Evolutionary conservation across 1,284 basidiomycete species (phyloP).

Genomic region (Ustilago crameri): DNA sequence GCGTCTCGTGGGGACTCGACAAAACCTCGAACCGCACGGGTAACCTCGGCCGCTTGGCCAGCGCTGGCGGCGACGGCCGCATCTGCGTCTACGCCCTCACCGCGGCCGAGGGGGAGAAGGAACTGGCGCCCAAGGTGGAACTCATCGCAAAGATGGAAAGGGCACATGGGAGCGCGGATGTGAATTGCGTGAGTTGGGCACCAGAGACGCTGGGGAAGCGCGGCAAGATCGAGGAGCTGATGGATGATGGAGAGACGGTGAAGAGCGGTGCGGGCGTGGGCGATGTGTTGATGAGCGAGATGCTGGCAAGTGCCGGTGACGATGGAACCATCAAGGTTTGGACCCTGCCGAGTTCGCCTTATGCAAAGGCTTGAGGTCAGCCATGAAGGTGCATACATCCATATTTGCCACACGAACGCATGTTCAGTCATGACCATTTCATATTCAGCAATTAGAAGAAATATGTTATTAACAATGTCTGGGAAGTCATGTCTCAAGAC

Average conservation of each 20-base stretch:
- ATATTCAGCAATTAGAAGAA: too few relatives aligned
- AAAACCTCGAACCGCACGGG: constrained; percentile 31
- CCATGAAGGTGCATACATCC: neutral
- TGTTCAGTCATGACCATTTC: too few relatives aligned
- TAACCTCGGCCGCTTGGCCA: constrained; percentile 78
- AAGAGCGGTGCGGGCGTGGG: constrained; percentile 20
- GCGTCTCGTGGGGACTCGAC: constrained; percentile 76
- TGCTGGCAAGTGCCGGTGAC: constrained; percentile 82
- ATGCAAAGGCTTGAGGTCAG: constrained; percentile 19
- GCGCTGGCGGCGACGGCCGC: constrained; percentile 80
- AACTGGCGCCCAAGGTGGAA: constrained; percentile 35
- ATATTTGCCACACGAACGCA: neutral
- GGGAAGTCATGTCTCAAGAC: too few relatives aligned
- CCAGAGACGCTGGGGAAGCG: constrained; percentile 42
- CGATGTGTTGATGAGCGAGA: constrained; percentile 69
- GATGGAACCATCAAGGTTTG: constrained; percentile 80
- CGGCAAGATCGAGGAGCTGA: constrained; percentile 41
- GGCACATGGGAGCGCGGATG: constrained; percentile 79
- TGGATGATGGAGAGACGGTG: constrained; percentile 49
- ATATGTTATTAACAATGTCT: too few relatives aligned
- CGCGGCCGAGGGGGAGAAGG: constrained; percentile 22
- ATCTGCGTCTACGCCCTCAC: constrained; percentile 79
- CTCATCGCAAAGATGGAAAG: constrained; percentile 68
- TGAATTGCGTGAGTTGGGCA: constrained; percentile 83
- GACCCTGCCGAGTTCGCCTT: constrained; percentile 65